Percentiles rank a stretch among this genome's conserved stretches.
These are phyloP conservation scores for Pseudotulostoma volvatum DNA, from an alignment of 495 filamentous ascomycete genomes.

Conservation along the genomic window DNA sequence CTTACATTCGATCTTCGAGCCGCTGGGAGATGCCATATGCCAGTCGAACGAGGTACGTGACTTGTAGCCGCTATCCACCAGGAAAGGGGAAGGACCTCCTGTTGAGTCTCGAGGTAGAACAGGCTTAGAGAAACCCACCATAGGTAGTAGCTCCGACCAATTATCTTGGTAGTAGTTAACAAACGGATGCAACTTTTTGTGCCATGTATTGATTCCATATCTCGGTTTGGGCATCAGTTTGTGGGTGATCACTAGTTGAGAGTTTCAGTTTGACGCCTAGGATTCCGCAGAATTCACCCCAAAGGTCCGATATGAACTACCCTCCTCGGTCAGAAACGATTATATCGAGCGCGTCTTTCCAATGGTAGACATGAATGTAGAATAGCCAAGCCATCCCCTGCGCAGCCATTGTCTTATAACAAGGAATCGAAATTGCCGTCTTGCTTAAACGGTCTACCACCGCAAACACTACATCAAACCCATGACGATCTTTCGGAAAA, in stretches of 20 bases:
- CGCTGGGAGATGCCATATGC: neutral
- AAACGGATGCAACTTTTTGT: conserved; percentile 1
- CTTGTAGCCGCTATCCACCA: conserved; percentile 1
- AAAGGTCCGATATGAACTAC: no score
- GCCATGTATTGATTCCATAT: conserved; percentile 1
- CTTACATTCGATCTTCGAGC: neutral
- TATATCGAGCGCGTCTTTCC: conserved; percentile 8
- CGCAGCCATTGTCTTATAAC: conserved; percentile 5
- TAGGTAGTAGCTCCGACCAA: conserved; percentile 3
- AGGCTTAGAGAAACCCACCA: neutral
- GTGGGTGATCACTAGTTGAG: conserved; percentile 9
- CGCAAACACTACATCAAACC: conserved; percentile 3
- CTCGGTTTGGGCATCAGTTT: conserved; percentile 8
- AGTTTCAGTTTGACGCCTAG: conserved; percentile 7
- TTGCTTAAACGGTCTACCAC: conserved; percentile 7
- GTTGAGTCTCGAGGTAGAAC: neutral
- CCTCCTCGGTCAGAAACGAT: no score
- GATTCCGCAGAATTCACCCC: conserved; percentile 6
- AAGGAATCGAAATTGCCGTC: conserved; percentile 3
- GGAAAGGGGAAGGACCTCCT: neutral
- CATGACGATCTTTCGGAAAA: neutral
- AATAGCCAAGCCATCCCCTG: neutral
- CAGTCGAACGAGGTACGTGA: conserved; percentile 1
- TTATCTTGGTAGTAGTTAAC: conserved; percentile 5
- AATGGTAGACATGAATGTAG: neutral